A percentile compares a stretch with the other conserved stretches of the same genome.
phyloP scores from a whole-genome alignment of 805 yeast species.

The Debaryomyces prosopidis region DNA sequence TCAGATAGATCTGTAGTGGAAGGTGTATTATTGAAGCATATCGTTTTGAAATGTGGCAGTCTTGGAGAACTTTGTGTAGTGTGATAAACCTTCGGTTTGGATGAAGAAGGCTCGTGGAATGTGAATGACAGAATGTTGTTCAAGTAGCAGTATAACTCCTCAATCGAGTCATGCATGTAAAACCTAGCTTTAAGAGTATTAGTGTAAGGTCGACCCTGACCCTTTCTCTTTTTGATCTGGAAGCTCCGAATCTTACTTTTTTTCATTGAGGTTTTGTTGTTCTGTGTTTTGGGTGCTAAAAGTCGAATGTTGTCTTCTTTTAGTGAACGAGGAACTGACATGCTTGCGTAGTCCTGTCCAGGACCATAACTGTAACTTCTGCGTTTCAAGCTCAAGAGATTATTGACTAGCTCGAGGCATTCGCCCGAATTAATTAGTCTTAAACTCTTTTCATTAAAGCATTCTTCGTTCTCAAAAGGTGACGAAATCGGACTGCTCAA shows the following conservation, averaged over 20 bases:
- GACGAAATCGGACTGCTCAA: background rate
- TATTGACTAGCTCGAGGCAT: background rate
- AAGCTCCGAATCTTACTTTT: background rate
- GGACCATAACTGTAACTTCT: background rate
- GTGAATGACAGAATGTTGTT: conserved; percentile 15
- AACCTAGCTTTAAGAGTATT: conserved; percentile 24
- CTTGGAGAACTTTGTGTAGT: background rate
- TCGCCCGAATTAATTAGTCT: background rate
- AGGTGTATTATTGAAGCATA: conserved; percentile 1
- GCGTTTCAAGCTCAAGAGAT: background rate
- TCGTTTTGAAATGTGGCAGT: background rate
- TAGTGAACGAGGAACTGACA: background rate
- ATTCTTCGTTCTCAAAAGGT: background rate
- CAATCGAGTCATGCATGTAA: conserved; percentile 21
- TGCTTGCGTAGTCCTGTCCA: background rate
- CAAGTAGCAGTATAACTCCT: conserved; percentile 20
- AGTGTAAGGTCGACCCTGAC: conserved; percentile 35
- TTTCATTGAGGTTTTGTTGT: background rate
- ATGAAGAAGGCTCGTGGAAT: conserved; percentile 10
- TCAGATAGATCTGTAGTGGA: conserved; percentile 4
- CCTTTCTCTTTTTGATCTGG: background rate
- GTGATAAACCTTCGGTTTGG: background rate
- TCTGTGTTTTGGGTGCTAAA: background rate
- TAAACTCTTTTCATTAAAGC: background rate
- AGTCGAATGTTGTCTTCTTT: background rate